Evolutionary conservation across 805 yeast species (phyloP), one percentile per base, ranked within the genome.

Genomic region (Grigorovia humatica): DNA sequence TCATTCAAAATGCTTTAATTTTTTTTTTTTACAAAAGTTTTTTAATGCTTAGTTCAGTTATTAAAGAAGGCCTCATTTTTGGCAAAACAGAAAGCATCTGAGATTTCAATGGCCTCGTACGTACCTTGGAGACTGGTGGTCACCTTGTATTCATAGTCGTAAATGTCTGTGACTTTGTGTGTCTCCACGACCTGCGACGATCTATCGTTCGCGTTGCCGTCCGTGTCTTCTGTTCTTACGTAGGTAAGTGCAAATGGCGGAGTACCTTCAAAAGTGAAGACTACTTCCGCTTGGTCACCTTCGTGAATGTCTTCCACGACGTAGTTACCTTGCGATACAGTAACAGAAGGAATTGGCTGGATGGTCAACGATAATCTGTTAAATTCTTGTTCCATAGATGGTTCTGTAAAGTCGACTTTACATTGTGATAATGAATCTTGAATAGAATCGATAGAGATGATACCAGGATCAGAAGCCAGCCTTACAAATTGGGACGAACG

Each of bases 241-340:
- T 90, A 93, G 1, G 90, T 86, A 57, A 93, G 75, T 43, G 82
- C 73, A 71, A 91, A 93, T 12, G 99, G 99, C 11, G 98, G 96
- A 0, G 82, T 78, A 15, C 99, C 99, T 38, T 78, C 77, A 61
- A 93, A 86, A 19, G 80, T 77, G 69, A 93, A 91, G 1, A 77
- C 77, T 47, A 93, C 81, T 63, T 89, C 96, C 1, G 95, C 90
- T 61, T 85, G 87, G 57, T 93, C 99, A 47, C 98, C 99, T 64
- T 88, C 95, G 61, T 89, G 95, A 44, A 93, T 86, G 65, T 88
- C 91, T 61, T 83, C 90, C 51, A 83, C 79, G 9, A 82, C 70
- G 17, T 79, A 71, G 52, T 80, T 83, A n/a, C 96, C 96, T 59
- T 83, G 86, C 23, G 83, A 79, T 15, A 91, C 82, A 53, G 84